Evolutionary conservation across 441 rosid species (phyloP).

Genomic region (Pelargonium citronellum): DNA sequence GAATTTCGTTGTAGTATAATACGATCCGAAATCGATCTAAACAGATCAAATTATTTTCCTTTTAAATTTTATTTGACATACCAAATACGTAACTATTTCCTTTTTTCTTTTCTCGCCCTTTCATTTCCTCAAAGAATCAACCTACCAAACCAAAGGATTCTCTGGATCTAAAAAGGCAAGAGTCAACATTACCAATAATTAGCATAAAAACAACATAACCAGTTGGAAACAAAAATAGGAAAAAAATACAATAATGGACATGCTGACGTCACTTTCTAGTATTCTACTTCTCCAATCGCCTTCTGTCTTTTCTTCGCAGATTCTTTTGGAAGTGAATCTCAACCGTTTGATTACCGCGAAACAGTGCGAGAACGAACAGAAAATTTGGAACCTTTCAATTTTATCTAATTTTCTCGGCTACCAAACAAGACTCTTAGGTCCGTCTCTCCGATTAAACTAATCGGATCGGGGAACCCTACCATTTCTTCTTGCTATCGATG

Average conservation of each 20-base stretch:
- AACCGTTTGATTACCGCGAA: constrained; percentile 9
- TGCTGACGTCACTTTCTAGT: background rate
- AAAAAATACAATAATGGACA: background rate
- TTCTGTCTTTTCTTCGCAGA: constrained; percentile 6
- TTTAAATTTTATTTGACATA: too few relatives aligned
- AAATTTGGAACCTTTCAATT: constrained; percentile 15
- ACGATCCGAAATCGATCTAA: too few relatives aligned
- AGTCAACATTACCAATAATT: background rate
- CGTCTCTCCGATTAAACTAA: constrained; percentile 4
- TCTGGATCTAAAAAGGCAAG: background rate
- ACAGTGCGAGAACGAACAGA: constrained; percentile 5
- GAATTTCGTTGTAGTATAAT: too few relatives aligned
- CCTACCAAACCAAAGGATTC: background rate
- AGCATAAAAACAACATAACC: background rate
- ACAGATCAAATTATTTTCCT: too few relatives aligned
- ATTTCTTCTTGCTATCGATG: constrained; percentile 23
- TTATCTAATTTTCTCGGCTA: constrained; percentile 18
- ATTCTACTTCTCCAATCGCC: constrained; percentile 10
- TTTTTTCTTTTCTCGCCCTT: background rate
- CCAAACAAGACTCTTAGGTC: background rate
- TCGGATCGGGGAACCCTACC: background rate
- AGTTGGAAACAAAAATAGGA: too few relatives aligned
- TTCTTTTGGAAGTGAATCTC: background rate
- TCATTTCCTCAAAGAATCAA: background rate
- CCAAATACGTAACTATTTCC: background rate